phyloP scores from a whole-genome alignment of 208 protist genomes.

The Leishmania guyanensis region DNA sequence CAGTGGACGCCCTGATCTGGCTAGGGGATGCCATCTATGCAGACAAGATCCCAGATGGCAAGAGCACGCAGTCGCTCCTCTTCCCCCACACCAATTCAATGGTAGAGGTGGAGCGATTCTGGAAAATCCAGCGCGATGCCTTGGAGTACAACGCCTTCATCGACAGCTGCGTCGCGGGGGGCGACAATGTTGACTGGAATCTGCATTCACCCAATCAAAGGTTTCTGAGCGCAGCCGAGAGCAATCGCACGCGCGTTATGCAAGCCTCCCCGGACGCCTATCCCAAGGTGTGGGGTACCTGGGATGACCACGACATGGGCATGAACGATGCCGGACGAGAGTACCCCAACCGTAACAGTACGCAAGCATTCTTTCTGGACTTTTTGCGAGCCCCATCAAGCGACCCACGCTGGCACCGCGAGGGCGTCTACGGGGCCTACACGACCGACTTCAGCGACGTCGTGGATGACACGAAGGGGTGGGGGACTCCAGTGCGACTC shows the following conservation, averaged over 20 bases:
- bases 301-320: conserved; percentile 92
- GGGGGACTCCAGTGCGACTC: conserved; percentile 9
- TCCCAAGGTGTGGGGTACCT: conserved; percentile 65
- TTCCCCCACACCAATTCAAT: conserved; percentile 36
- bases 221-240: background rate
- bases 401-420: conserved; percentile 48
- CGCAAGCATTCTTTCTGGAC: conserved; percentile 74
- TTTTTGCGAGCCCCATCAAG: conserved; percentile 60
- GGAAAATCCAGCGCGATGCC: conserved; percentile 50
- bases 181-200: background rate
- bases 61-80: conserved; percentile 27
- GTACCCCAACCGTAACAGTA: conserved; percentile 53
- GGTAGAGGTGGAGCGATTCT: conserved; percentile 56
- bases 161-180: conserved; percentile 41
- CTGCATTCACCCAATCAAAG: background rate
- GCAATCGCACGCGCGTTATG: background rate
- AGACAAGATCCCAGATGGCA: conserved; percentile 49
- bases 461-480: conserved; percentile 22
- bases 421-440: conserved; percentile 73
- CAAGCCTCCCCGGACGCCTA: background rate
- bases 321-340: conserved; percentile 85
- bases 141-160: conserved; percentile 67
- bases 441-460: conserved; percentile 49
- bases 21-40: conserved; percentile 87
- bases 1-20: conserved; percentile 77